Percentiles rank a stretch among this genome's conserved stretches.
Evolutionary conservation across 2,329 filamentous ascomycete species (phyloP).

Genomic region (Pseudofabraea citricarpa): DNA sequence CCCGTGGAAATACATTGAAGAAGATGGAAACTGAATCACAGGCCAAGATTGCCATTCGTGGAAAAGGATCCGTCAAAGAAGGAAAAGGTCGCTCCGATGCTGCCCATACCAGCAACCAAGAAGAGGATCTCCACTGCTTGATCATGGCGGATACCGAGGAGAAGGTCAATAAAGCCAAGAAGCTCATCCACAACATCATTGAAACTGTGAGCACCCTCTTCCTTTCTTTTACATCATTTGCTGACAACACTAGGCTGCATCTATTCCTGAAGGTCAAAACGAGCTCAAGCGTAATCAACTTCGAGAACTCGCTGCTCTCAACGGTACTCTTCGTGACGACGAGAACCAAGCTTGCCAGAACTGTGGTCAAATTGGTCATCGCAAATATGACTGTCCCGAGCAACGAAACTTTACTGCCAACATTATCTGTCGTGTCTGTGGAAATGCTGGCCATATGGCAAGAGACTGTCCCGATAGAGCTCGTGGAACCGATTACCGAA

Average conservation of each 20-base stretch:
- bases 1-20: slow-evolving; percentile 98
- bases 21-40: slow-evolving; percentile 98
- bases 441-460: slow-evolving; percentile 97
- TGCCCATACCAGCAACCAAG: slow-evolving; percentile 98
- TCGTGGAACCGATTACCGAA: slow-evolving; percentile 84
- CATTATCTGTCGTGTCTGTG: slow-evolving; percentile 97
- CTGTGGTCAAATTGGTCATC: slow-evolving; percentile 96
- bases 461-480: slow-evolving; percentile 92
- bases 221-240: background rate
- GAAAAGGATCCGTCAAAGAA: slow-evolving; percentile 99
- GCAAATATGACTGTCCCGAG: slow-evolving; percentile 98
- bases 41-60: slow-evolving; percentile 98
- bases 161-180: slow-evolving; percentile 99
- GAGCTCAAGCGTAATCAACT: slow-evolving; percentile 98
- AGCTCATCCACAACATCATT: slow-evolving; percentile 96
- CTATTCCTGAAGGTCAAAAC: slow-evolving; percentile 97
- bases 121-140: slow-evolving; percentile 97
- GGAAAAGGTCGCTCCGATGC: slow-evolving; percentile 98
- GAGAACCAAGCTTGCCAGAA: slow-evolving; percentile 99
- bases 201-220: slow-evolving; percentile 70
- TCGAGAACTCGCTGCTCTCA: slow-evolving; percentile 92
- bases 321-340: slow-evolving; percentile 97
- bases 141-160: slow-evolving; percentile 99
- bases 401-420: slow-evolving; percentile 98
- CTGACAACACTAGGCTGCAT: slow-evolving; percentile 71